Evolutionary conservation across 2,329 filamentous ascomycete species (phyloP).

Genomic region (Trichoderma sp.): DNA sequence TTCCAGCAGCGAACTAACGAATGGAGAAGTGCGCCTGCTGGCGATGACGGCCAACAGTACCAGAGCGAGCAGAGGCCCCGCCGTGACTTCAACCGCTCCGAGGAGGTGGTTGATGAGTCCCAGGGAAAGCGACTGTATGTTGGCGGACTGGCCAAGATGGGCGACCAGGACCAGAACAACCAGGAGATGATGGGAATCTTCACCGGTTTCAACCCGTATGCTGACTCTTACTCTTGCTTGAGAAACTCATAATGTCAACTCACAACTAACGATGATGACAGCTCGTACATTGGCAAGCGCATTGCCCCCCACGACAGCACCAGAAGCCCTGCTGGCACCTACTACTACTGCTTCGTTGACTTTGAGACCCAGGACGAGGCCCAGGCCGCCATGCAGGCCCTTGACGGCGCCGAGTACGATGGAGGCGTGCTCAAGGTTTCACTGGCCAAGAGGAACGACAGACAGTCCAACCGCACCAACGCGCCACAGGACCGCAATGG

Average conservation of each 20-base stretch:
- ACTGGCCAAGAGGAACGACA: slow-evolving; percentile 26
- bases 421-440: slow-evolving; percentile 34
- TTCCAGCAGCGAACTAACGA: slow-evolving; percentile 52
- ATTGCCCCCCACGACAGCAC: slow-evolving; percentile 64
- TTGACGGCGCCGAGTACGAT: slow-evolving; percentile 34
- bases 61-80: slow-evolving; percentile 36
- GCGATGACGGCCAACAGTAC: slow-evolving; percentile 25
- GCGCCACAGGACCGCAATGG: slow-evolving; percentile 2
- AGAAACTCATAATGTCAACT: background rate
- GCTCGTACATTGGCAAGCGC: slow-evolving; percentile 49
- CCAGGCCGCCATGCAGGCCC: slow-evolving; percentile 48
- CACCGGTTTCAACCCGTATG: slow-evolving; percentile 45
- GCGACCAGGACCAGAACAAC: slow-evolving; percentile 52
- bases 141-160: slow-evolving; percentile 55
- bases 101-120: slow-evolving; percentile 37
- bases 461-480: slow-evolving; percentile 18
- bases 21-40: slow-evolving; percentile 41
- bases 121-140: slow-evolving; percentile 52
- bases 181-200: slow-evolving; percentile 53
- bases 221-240: slow-evolving; percentile 32
- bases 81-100: slow-evolving; percentile 40
- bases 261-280: slow-evolving; percentile 14
- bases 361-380: slow-evolving; percentile 60
- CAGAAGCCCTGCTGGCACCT: slow-evolving; percentile 54
- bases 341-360: slow-evolving; percentile 70